Conservation (phyloP, 2,329 filamentous ascomycete species). For the Colletotrichum plurivorum region DNA sequence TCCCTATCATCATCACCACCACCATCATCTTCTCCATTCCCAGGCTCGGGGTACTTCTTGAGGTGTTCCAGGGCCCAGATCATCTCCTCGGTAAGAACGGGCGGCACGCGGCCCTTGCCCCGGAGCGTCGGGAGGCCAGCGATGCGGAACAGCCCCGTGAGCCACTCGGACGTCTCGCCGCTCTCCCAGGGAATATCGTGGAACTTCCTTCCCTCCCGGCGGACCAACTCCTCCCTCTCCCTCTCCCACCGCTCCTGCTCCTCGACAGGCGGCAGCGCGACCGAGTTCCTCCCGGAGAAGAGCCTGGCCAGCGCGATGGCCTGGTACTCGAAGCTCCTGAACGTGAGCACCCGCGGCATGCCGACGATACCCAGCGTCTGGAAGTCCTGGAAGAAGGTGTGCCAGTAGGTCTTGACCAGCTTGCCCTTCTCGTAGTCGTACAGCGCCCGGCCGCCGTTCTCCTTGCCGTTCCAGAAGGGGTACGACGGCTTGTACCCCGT, state of each 20-base stretch:
- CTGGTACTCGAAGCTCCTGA: constrained; percentile 70
- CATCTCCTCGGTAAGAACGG: constrained; percentile 57
- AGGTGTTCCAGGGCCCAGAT: constrained; percentile 64
- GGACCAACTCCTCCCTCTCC: constrained; percentile 50
- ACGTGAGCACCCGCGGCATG: constrained; percentile 65
- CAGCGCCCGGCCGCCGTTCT: constrained; percentile 59
- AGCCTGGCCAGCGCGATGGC: constrained; percentile 66
- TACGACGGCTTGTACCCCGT: constrained; percentile 60
- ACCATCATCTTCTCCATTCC: constrained; percentile 34
- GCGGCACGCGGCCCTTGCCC: constrained; percentile 63
- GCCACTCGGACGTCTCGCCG: constrained; percentile 64
- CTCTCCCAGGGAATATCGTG: constrained; percentile 68
- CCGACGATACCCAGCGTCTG: constrained; percentile 66
- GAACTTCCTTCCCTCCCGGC: constrained; percentile 57
- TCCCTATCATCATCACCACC: not conserved
- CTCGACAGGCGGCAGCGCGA: constrained; percentile 53
- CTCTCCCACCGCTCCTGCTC: constrained; percentile 64
- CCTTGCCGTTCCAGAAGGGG: constrained; percentile 63
- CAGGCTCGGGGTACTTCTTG: constrained; percentile 61
- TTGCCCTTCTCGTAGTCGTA: constrained; percentile 64
- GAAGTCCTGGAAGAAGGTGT: constrained; percentile 66
- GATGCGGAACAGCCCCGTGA: constrained; percentile 61
- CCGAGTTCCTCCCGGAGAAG: constrained; percentile 57
- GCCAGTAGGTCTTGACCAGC: constrained; percentile 62
- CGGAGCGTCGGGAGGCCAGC: constrained; percentile 63